Conservation (phyloP, 371 early-diverging fungal genomes). For the Batrachochytrium dendrobatidis region DNA sequence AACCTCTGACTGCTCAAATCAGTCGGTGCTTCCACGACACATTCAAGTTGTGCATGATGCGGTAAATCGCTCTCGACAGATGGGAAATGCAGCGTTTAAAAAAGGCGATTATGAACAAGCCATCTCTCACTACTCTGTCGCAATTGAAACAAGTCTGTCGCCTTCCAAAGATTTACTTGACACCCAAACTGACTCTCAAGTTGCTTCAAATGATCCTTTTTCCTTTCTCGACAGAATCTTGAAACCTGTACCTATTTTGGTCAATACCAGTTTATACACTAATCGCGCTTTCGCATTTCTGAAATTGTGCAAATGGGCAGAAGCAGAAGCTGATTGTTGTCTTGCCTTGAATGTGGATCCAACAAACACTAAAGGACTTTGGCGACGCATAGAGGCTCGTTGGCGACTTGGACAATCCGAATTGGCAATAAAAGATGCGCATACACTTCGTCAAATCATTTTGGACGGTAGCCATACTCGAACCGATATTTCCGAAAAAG, state of each 20-base stretch:
- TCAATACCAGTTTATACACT: not conserved
- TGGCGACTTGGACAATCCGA: not conserved
- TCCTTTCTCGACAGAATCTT: not conserved
- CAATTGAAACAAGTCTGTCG: not conserved
- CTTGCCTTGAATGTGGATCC: not conserved
- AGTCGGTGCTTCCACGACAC: too few relatives aligned
- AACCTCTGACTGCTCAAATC: too few relatives aligned
- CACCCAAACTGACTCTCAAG: not conserved
- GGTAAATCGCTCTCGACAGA: not conserved
- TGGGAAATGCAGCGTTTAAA: not conserved
- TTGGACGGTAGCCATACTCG: not conserved
- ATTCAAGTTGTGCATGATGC: not conserved
- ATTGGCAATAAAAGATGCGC: not conserved
- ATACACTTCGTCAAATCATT: not conserved
- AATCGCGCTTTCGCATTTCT: conserved; percentile 1
- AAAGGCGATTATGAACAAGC: not conserved
- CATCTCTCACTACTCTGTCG: not conserved
- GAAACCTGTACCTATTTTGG: not conserved
- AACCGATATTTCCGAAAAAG: not conserved
- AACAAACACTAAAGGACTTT: not conserved
- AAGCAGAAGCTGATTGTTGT: not conserved
- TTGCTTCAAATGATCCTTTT: not conserved
- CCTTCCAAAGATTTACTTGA: not conserved
- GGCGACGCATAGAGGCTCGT: not conserved
- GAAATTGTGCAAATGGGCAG: not conserved